A percentile compares a stretch with the other conserved stretches of the same genome.
Evolutionary conservation across 805 yeast genomes (phyloP).

Genomic region (Osmozyma mogii): DNA sequence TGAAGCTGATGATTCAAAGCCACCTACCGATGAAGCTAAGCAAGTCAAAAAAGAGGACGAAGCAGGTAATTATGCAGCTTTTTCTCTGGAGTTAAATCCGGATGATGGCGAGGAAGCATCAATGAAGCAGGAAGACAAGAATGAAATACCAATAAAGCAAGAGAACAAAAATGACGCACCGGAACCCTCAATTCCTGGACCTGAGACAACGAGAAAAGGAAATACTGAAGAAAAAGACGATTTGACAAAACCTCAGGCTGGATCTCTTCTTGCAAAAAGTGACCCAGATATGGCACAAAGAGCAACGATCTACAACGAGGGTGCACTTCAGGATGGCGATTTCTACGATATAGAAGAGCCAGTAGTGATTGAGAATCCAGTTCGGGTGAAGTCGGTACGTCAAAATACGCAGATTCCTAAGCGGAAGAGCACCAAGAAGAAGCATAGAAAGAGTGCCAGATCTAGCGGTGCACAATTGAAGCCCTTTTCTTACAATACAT

Average conservation of each 20-base stretch:
- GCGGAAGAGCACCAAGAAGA: conserved; percentile 15
- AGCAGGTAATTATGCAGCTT: no score
- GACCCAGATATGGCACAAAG: neutral
- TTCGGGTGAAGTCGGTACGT: conserved; percentile 27
- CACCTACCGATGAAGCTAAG: no score
- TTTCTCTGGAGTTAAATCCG: no score
- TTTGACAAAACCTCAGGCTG: neutral
- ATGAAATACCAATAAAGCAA: neutral
- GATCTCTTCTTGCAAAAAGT: conserved; percentile 1
- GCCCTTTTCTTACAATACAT: conserved; percentile 36
- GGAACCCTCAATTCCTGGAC: neutral
- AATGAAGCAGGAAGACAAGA: neutral
- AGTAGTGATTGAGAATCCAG: conserved; percentile 21
- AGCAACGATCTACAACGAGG: neutral
- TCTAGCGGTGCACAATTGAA: conserved; percentile 13
- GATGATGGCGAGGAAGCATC: conserved; percentile 1
- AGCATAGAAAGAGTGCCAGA: conserved; percentile 7
- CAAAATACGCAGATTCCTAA: conserved; percentile 16
- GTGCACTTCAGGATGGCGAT: conserved; percentile 15
- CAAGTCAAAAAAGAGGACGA: no score
- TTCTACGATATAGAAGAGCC: conserved; percentile 32
- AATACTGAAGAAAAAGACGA: neutral
- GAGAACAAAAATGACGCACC: neutral
- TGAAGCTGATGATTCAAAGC: no score
- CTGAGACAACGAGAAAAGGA: conserved; percentile 1